Evolutionary conservation across 73 alveolate species (phyloP).

Genomic region (Stentor roeselii): DNA sequence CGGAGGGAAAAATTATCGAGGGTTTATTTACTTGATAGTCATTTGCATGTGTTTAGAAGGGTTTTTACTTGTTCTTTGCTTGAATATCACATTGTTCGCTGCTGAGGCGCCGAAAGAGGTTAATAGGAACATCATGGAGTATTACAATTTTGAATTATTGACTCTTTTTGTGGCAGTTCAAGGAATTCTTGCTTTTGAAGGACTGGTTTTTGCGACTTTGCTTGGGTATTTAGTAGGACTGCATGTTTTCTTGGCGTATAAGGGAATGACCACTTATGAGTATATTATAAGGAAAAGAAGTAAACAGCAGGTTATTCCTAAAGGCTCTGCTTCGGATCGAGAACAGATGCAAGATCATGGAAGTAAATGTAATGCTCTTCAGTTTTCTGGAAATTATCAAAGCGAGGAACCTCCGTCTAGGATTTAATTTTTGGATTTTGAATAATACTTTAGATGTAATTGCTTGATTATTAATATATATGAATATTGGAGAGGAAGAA

Average conservation of each 20-base stretch:
- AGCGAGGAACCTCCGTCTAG: too few relatives aligned
- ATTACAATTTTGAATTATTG: background rate
- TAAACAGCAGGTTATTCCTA: background rate
- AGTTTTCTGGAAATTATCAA: too few relatives aligned
- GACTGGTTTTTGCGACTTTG: background rate
- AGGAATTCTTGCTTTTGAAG: background rate
- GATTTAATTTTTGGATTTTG: too few relatives aligned
- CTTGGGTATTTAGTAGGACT: background rate
- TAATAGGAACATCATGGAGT: background rate
- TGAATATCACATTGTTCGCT: background rate
- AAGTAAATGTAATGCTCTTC: too few relatives aligned
- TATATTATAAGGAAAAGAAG: background rate
- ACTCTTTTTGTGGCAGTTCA: background rate
- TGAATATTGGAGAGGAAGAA: too few relatives aligned
- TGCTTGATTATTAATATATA: too few relatives aligned
- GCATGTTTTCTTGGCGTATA: background rate
- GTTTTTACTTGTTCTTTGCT: background rate
- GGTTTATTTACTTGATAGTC: constrained; percentile 45
- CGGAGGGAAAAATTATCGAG: constrained; percentile 55
- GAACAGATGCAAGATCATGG: too few relatives aligned
- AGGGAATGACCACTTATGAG: background rate
- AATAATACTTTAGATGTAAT: too few relatives aligned
- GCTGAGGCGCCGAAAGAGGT: too few relatives aligned
- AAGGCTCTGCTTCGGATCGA: too few relatives aligned
- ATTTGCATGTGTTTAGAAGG: background rate